These are phyloP conservation scores for Chlorella sp. DNA, from an alignment of 139 green algal species.

Conservation along the genomic window DNA sequence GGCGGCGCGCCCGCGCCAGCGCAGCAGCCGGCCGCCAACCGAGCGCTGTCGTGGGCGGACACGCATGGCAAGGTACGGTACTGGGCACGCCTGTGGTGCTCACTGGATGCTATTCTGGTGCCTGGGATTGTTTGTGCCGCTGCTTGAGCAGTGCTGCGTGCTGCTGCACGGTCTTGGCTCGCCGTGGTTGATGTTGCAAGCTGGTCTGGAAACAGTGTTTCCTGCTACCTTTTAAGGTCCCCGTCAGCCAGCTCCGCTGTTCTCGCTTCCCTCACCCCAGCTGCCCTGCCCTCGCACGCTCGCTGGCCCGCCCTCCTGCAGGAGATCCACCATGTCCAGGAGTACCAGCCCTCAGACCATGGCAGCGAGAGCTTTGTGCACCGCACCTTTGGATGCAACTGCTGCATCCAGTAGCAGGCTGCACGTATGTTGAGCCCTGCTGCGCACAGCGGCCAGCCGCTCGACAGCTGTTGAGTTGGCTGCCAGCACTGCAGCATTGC, in stretches of 20 bases:
- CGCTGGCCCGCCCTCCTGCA: background rate
- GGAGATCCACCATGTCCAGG: slow-evolving; percentile 8
- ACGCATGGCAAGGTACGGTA: slow-evolving; percentile 9
- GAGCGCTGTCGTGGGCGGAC: slow-evolving; percentile 17
- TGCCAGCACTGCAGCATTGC: background rate
- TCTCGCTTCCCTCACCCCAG: no score
- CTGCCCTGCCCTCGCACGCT: no score
- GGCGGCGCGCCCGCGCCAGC: background rate
- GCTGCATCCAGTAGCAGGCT: slow-evolving; percentile 10
- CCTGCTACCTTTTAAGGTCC: no score
- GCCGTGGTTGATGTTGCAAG: no score
- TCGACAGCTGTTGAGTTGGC: background rate
- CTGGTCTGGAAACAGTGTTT: no score
- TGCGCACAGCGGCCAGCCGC: background rate
- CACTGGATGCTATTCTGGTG: no score
- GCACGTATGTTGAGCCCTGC: background rate
- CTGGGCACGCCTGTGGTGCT: no score
- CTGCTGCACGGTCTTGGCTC: no score
- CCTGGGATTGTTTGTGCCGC: no score
- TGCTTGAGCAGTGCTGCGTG: no score
- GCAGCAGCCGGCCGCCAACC: background rate
- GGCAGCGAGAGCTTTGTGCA: background rate
- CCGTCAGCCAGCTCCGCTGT: no score
- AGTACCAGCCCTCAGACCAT: slow-evolving; percentile 36
- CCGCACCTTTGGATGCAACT: background rate